Evolutionary conservation across 345 rosid species (phyloP).

Genomic region (Stellera chamaejasme): DNA sequence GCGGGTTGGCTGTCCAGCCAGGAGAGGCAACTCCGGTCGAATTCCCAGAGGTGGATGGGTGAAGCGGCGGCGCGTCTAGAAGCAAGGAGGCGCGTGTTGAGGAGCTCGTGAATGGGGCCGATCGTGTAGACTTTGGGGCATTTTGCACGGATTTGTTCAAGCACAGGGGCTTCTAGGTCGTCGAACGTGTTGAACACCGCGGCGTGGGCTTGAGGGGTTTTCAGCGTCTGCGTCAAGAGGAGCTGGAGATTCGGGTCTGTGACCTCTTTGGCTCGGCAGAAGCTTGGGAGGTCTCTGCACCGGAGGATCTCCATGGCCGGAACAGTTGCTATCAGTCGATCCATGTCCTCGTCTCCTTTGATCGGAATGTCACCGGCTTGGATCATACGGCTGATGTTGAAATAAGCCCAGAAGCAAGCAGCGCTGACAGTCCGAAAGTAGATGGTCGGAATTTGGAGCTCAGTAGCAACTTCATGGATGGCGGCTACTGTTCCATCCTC

Average conservation of each 20-base stretch:
- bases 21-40: constrained; percentile 29
- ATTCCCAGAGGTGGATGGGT: constrained; percentile 25
- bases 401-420: constrained; percentile 25
- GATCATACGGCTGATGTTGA: constrained; percentile 21
- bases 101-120: constrained; percentile 30
- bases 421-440: constrained; percentile 31
- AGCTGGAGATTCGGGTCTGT: background rate
- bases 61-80: constrained; percentile 7
- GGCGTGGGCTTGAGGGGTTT: constrained; percentile 11
- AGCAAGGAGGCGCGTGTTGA: constrained; percentile 9
- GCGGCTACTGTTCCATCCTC: constrained; percentile 32
- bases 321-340: constrained; percentile 4
- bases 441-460: constrained; percentile 23
- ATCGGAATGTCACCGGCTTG: constrained; percentile 37
- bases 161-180: constrained; percentile 23
- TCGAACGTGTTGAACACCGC: constrained; percentile 41
- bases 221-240: background rate
- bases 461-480: constrained; percentile 20
- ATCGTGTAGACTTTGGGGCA: constrained; percentile 23
- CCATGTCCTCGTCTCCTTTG: constrained; percentile 15
- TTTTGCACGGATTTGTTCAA: constrained; percentile 16
- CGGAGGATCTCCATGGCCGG: constrained; percentile 29
- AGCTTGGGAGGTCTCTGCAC: constrained; percentile 30
- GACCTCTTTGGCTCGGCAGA: constrained; percentile 15
- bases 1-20: constrained; percentile 39